Percentiles rank a stretch among this genome's conserved stretches.
phyloP scores from a whole-genome alignment of 2,329 filamentous ascomycete genomes.

The Xylariaceae sp. region DNA sequence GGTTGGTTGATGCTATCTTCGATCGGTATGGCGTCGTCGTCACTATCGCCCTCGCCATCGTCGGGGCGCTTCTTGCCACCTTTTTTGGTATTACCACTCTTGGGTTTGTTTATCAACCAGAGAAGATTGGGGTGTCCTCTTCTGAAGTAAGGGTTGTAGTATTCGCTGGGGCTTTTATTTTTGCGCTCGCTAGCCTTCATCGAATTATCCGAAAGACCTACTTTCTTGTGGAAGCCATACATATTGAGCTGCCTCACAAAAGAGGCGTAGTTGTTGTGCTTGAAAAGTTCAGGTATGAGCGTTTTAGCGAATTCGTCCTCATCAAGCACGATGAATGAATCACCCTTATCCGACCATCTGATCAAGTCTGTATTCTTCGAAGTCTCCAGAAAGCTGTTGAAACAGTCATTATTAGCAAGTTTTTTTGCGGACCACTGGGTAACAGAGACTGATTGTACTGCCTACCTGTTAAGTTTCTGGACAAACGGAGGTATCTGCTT shows the following conservation, averaged over 20 bases:
- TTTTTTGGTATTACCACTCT: slow-evolving; percentile 62
- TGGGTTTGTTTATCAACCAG: slow-evolving; percentile 96
- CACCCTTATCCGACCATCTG: slow-evolving; percentile 93
- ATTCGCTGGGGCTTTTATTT: slow-evolving; percentile 97
- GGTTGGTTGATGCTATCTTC: slow-evolving; percentile 45
- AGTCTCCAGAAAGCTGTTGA: slow-evolving; percentile 83
- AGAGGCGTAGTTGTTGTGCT: slow-evolving; percentile 97
- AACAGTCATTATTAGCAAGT: slow-evolving; percentile 5
- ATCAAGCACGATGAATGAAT: slow-evolving; percentile 94
- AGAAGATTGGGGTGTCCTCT: slow-evolving; percentile 87
- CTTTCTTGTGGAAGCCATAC: slow-evolving; percentile 96
- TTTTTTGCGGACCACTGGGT: background rate
- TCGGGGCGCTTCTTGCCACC: slow-evolving; percentile 60
- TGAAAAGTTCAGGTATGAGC: slow-evolving; percentile 97
- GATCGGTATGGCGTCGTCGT: slow-evolving; percentile 54
- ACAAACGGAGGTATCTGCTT: slow-evolving; percentile 98
- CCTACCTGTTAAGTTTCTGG: slow-evolving; percentile 93
- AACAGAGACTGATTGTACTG: background rate
- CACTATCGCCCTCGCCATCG: slow-evolving; percentile 67
- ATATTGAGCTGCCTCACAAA: slow-evolving; percentile 96
- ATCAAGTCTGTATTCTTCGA: slow-evolving; percentile 92
- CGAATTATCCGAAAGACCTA: slow-evolving; percentile 90
- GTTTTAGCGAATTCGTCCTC: slow-evolving; percentile 98
- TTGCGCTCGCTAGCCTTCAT: slow-evolving; percentile 97
- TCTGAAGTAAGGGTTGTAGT: slow-evolving; percentile 94